Evolutionary conservation across 2,329 filamentous ascomycete species (phyloP).

Genomic region (Trichoderma sp.): DNA sequence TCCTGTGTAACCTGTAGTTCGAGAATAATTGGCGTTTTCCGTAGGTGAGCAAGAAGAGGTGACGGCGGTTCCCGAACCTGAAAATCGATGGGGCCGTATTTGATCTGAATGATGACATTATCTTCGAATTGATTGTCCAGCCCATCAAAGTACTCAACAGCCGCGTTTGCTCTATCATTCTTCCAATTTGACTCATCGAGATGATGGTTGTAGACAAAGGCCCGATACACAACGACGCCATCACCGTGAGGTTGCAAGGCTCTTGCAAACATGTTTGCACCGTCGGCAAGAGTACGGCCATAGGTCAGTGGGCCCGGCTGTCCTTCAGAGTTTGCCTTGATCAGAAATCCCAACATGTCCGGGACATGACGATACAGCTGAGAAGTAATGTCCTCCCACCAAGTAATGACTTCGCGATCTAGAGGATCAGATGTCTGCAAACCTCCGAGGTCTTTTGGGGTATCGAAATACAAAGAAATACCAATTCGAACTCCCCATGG

Average conservation of each 20-base stretch:
- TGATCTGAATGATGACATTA: slow-evolving; percentile 2
- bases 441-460: background rate
- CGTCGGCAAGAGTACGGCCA: slow-evolving; percentile 2
- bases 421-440: slow-evolving; percentile 1
- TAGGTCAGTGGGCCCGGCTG: background rate
- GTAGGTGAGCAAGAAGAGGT: background rate
- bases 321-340: slow-evolving; percentile 6
- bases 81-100: slow-evolving; percentile 7
- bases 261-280: slow-evolving; percentile 1
- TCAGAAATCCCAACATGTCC: background rate
- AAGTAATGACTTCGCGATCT: background rate
- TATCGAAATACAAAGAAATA: slow-evolving; percentile 2
- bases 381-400: slow-evolving; percentile 7
- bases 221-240: background rate
- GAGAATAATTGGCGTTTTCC: background rate
- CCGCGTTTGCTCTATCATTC: background rate
- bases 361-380: slow-evolving; percentile 4
- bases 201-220: slow-evolving; percentile 1
- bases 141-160: slow-evolving; percentile 3
- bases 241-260: background rate
- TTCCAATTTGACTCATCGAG: slow-evolving; percentile 3
- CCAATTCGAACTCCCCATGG: slow-evolving; percentile 9
- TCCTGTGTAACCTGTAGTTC: background rate
- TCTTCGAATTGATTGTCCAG: slow-evolving; percentile 7
- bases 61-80: slow-evolving; percentile 1